Base-by-base conservation (phyloP, 371 early-diverging fungal genomes). In the Mortierella sp. region DNA sequence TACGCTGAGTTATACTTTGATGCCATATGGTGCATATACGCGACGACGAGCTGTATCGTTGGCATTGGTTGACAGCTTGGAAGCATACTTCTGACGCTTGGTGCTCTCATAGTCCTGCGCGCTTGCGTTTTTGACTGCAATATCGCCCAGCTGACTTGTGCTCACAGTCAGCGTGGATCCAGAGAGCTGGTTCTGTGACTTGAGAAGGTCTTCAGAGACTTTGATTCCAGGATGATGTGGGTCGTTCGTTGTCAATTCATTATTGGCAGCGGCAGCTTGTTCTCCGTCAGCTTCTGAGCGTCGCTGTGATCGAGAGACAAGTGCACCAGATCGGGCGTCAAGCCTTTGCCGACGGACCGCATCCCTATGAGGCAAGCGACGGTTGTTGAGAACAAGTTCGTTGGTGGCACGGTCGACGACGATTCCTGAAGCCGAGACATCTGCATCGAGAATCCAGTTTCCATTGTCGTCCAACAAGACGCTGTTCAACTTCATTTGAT, bases 351-450 rank as follows among this genome's bases (percentile, higher is more conserved):
- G 65, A 17, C 77, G 77, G 14, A 34, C 77, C 13, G 77, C 77
- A 14, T 76, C 77, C 66, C 69, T 76, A 62, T 60, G 77, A 3
- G 77, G 50, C 13, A 76, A 58, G 21, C 77, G 69, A 19, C 77
- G 77, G 34, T 69, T 48, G 62, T 76, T 76, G 44, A 76, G 69
- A 37, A 76, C 62, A 14, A 76, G 66, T 21, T 76, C 77, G 52
- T 76, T 76, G 51, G 77, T 76, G 45, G 31, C 17, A 19, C 69
- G 77, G 12, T 76, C 77, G 51, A 76, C 43, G 5, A 31, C 29
- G 59, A 76, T 76, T 10, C 65, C 69, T 3, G 51, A 49, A 19
- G 43, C 31, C 7, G 44, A 40, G 34, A 17, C 21, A 10, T 61
- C 29, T 3, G 46, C 49, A 31, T 68, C 65, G 51, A 76, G n/a